These are phyloP conservation scores for Globisporangium nunn DNA, from an alignment of 352 stramenopile species.

Conservation along the genomic window DNA sequence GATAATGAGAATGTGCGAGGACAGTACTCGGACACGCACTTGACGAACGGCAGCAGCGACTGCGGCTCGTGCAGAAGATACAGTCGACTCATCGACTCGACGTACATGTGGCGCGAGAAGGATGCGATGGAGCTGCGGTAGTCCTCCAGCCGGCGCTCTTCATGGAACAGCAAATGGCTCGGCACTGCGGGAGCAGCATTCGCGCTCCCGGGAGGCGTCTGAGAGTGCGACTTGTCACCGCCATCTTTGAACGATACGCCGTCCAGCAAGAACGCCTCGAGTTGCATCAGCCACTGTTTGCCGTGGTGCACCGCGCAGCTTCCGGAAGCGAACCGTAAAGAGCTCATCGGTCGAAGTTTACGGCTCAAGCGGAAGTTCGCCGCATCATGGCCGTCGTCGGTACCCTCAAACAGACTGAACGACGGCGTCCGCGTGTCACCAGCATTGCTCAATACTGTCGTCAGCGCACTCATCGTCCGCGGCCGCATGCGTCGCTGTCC, in stretches of 20 bases:
- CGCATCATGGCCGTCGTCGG: slow-evolving; percentile 19
- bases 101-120: slow-evolving; percentile 85
- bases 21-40: slow-evolving; percentile 45
- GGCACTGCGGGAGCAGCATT: slow-evolving; percentile 18
- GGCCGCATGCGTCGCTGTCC: slow-evolving; percentile 16
- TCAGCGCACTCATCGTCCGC: slow-evolving; percentile 43
- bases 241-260: slow-evolving; percentile 37
- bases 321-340: slow-evolving; percentile 66
- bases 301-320: slow-evolving; percentile 49
- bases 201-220: not conserved
- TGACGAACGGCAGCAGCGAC: slow-evolving; percentile 52
- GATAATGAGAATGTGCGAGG: slow-evolving; percentile 65
- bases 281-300: slow-evolving; percentile 56
- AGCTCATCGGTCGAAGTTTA: slow-evolving; percentile 74
- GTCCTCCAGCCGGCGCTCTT: slow-evolving; percentile 60
- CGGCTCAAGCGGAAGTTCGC: slow-evolving; percentile 60
- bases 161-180: slow-evolving; percentile 78
- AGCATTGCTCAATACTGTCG: slow-evolving; percentile 24
- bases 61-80: slow-evolving; percentile 66
- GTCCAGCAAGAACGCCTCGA: slow-evolving; percentile 63
- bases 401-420: slow-evolving; percentile 13
- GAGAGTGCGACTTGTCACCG: not conserved
- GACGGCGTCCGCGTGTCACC: slow-evolving; percentile 3
- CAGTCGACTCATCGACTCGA: slow-evolving; percentile 75
- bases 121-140: slow-evolving; percentile 63